Conservation (phyloP, 805 yeast genomes). For the Starmerella potacharoeniae region DNA sequence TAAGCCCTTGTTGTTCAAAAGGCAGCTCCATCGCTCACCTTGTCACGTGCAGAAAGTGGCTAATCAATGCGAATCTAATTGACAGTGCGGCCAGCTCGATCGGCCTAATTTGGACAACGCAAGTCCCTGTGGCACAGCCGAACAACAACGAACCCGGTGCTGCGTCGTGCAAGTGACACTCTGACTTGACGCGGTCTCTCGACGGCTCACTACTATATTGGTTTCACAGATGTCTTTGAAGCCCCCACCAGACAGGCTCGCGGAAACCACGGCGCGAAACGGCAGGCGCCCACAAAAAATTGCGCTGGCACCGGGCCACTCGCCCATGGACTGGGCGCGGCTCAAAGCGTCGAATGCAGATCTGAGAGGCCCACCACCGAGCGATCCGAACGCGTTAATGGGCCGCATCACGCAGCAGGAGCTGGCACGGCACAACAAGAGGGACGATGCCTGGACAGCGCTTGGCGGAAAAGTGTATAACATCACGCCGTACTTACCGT, state of each 20-base stretch:
- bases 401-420: conserved; percentile 39
- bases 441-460: conserved; percentile 77
- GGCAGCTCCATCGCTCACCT: too few relatives aligned
- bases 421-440: conserved; percentile 44
- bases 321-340: conserved; percentile 79
- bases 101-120: too few relatives aligned
- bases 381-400: conserved; percentile 9
- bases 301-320: conserved; percentile 60
- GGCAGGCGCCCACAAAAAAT: conserved; percentile 34
- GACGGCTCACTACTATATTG: too few relatives aligned
- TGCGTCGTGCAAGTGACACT: too few relatives aligned
- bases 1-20: too few relatives aligned
- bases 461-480: conserved; percentile 74
- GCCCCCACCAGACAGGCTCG: background rate
- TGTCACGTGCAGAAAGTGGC: too few relatives aligned
- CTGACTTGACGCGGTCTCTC: too few relatives aligned
- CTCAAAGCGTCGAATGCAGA: conserved; percentile 39
- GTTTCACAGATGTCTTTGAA: conserved; percentile 22
- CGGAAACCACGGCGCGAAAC: conserved; percentile 6
- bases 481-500: conserved; percentile 68
- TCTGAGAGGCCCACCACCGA: conserved; percentile 28
- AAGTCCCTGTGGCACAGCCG: too few relatives aligned
- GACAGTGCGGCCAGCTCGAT: too few relatives aligned
- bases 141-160: too few relatives aligned
- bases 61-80: too few relatives aligned